Evolutionary conservation across 1,284 basidiomycete species (phyloP), one percentile per base, ranked within the genome.

Genomic region (Moniliophthora roreri): DNA sequence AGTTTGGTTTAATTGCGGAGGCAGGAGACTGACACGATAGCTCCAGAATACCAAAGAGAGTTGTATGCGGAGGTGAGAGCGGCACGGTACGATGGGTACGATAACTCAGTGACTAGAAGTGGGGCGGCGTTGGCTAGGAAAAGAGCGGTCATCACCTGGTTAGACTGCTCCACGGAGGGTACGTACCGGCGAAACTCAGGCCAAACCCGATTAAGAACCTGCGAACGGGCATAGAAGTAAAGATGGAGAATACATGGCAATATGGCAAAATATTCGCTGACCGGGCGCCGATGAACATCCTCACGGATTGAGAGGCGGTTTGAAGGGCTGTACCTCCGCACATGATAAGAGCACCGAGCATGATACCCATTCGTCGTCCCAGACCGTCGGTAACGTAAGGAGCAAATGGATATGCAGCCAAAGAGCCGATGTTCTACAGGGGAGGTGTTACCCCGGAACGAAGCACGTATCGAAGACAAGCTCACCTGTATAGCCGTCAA

Each of bases 211-310:
- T 87, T 56, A 91, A 70, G 75, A 88, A 89, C 59, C 80, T 81
- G 41, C 16, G 41, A 24, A 38, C 11, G 28, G 28, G 11, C 28
- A 32, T 32, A 11, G 28, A 6, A 15, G 24, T 46, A 11, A 26
- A 10, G 52, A 41, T 34, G 57, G n/a, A n/a, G n/a, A 11, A 51
- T 36, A 24, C 13, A 40, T 9, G 15, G 42, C 45, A 26, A 10
- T 45, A 50, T n/a, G 20, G 42, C 5, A 48, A 41, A 48, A 23
- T 34, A 21, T 21, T 20, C 9, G 69, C 70, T 40, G 58, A 81
- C 79, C 87, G 81, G 64, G 87, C 83, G 56, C 84, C 86, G 60
- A 92, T 89, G 72, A 93, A 93, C 87, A 91, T 90, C 60, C 81
- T 80, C 23, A 90, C 78, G 53, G 82, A 87, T 56, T 84, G 79